Percentiles rank a stretch among this genome's conserved stretches.
phyloP scores from a whole-genome alignment of 1,284 basidiomycete genomes.

The Pseudozyma tsukubaensis region DNA sequence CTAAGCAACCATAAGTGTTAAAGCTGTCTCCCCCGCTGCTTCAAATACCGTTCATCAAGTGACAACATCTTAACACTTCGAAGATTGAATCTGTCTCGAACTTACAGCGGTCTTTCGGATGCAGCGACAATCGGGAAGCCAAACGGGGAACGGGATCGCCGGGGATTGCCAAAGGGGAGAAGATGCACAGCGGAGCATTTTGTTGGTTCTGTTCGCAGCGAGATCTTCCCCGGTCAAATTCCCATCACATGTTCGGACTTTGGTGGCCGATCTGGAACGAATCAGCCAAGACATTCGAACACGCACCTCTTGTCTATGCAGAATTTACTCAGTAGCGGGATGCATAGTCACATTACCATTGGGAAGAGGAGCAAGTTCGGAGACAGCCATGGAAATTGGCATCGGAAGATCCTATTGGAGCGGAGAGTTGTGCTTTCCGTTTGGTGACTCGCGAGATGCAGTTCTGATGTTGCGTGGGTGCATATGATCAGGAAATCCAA shows the following conservation, averaged over 20 bases:
- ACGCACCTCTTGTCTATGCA: background rate
- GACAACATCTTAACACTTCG: no score
- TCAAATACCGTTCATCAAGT: no score
- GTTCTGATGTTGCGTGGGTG: background rate
- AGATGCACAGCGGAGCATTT: no score
- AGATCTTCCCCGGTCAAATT: no score
- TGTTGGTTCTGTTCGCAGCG: no score
- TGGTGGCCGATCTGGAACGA: conserved; percentile 3
- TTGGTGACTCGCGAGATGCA: conserved; percentile 1
- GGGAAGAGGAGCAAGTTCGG: no score
- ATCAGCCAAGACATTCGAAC: background rate
- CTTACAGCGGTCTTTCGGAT: no score
- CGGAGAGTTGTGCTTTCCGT: background rate
- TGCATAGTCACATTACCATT: background rate
- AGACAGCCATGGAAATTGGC: background rate
- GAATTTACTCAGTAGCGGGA: background rate
- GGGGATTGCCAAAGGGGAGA: no score
- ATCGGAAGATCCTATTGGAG: conserved; percentile 9
- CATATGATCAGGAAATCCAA: background rate
- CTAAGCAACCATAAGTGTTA: background rate
- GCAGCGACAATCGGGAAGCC: no score
- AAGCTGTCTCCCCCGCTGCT: no score
- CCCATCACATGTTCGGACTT: background rate
- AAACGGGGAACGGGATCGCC: no score
- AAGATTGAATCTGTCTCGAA: no score